phyloP scores from a whole-genome alignment of 148 eudicot genomes.

The Euryodendron excelsum region DNA sequence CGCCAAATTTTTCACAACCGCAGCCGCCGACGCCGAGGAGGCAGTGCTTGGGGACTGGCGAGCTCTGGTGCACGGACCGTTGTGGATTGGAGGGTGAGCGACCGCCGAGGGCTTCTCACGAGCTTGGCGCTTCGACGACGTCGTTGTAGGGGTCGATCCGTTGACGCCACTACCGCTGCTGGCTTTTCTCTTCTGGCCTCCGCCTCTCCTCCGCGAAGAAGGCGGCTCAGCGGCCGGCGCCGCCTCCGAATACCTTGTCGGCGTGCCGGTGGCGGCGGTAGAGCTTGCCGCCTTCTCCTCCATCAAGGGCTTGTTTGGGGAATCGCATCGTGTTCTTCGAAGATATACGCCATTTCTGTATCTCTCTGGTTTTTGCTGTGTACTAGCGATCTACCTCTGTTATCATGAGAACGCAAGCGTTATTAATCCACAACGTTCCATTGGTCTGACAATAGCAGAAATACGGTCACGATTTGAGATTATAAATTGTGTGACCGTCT shows the following conservation, averaged over 20 bases:
- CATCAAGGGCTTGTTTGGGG: constrained; percentile 40
- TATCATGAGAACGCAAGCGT: neutral
- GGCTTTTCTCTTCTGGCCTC: constrained; percentile 66
- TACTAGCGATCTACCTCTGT: neutral
- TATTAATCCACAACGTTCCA: neutral
- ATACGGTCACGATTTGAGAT: neutral
- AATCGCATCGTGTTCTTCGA: neutral
- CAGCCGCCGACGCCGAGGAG: constrained; percentile 20
- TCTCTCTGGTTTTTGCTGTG: neutral
- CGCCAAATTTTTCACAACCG: constrained; percentile 26
- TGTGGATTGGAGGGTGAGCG: constrained; percentile 59
- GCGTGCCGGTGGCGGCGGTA: constrained; percentile 23
- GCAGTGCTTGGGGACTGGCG: constrained; percentile 65
- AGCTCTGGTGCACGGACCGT: constrained; percentile 81
- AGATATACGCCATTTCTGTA: neutral
- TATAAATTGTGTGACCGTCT: neutral
- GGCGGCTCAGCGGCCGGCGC: constrained; percentile 40
- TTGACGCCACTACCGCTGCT: constrained; percentile 21
- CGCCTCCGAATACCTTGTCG: constrained; percentile 22
- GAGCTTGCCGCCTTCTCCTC: constrained; percentile 50
- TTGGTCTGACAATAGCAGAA: neutral
- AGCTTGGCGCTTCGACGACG: constrained; percentile 69
- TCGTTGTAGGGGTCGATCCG: constrained; percentile 31
- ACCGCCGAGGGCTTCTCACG: constrained; percentile 64
- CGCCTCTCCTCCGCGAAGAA: constrained; percentile 63